phyloP scores from a whole-genome alignment of 176 grass and related monocot species.

The Neostapfia colusana region DNA sequence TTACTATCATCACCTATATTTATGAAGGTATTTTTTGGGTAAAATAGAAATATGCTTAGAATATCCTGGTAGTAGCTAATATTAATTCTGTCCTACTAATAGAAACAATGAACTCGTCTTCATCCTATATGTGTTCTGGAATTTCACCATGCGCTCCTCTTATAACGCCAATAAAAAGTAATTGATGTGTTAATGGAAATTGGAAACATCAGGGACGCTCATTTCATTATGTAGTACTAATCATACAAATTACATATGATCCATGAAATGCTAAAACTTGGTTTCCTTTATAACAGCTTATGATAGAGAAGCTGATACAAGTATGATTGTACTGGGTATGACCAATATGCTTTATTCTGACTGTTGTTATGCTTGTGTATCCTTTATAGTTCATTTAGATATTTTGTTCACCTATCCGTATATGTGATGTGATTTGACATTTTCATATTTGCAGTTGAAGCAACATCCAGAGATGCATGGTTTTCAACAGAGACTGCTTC shows the following conservation, averaged over 20 bases:
- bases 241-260: not conserved
- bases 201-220: not conserved
- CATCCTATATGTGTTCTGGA: not conserved
- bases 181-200: not conserved
- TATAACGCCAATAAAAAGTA: conserved; percentile 6
- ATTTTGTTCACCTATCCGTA: not conserved
- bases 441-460: conserved; percentile 46
- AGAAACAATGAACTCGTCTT: not conserved
- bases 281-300: not conserved
- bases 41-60: conserved; percentile 1
- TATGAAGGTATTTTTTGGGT: conserved; percentile 25
- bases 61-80: conserved; percentile 6
- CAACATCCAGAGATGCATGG: conserved; percentile 20
- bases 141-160: conserved; percentile 9
- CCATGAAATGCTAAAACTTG: not conserved
- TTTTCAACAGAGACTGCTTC: conserved; percentile 43
- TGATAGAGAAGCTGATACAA: not conserved
- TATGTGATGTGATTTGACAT: conserved; percentile 9
- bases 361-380: conserved; percentile 5
- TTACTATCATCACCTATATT: conserved; percentile 31
- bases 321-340: not conserved
- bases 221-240: not conserved
- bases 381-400: not conserved
- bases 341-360: not conserved
- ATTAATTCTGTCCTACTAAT: conserved; percentile 6